These are phyloP conservation scores for Sporothrix pseudoabietina DNA, from an alignment of 2,329 filamentous ascomycete species.

Conservation along the genomic window DNA sequence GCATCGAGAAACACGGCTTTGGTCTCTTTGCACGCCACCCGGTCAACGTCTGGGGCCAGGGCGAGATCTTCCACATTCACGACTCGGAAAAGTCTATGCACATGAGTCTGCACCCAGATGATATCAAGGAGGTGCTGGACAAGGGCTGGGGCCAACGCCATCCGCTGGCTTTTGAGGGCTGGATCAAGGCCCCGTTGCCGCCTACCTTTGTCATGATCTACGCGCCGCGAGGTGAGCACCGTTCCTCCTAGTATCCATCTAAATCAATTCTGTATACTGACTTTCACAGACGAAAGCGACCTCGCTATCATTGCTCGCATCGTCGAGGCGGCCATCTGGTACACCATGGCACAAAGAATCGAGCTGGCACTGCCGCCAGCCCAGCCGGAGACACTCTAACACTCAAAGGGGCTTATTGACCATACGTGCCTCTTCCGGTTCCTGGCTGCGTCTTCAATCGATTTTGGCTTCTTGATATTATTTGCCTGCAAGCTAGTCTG, in stretches of 20 bases:
- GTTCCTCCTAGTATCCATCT: not conserved
- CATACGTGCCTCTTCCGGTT: too few species aligned
- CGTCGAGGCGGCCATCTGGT: conserved; percentile 75
- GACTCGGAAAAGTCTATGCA: conserved; percentile 76
- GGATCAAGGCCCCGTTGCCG: conserved; percentile 69
- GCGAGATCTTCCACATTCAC: conserved; percentile 83
- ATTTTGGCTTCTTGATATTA: too few species aligned
- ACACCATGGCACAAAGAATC: conserved; percentile 52
- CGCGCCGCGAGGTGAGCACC: conserved; percentile 62
- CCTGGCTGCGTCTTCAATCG: too few species aligned
- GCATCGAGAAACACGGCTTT: conserved; percentile 79
- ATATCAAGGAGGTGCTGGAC: conserved; percentile 70
- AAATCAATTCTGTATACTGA: not conserved
- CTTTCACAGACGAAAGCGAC: conserved; percentile 59
- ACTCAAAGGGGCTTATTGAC: too few species aligned
- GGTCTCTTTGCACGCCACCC: conserved; percentile 71
- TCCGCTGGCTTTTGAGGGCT: conserved; percentile 63
- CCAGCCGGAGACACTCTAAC: not conserved
- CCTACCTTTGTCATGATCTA: conserved; percentile 80
- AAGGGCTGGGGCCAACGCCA: conserved; percentile 78
- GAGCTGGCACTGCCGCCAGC: conserved; percentile 36
- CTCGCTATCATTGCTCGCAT: conserved; percentile 67
- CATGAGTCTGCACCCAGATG: conserved; percentile 76
- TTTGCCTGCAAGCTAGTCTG: not conserved
- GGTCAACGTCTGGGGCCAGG: conserved; percentile 70